phyloP scores from a whole-genome alignment of 306 rosid species.

The Psophocarpus tetragonolobus region DNA sequence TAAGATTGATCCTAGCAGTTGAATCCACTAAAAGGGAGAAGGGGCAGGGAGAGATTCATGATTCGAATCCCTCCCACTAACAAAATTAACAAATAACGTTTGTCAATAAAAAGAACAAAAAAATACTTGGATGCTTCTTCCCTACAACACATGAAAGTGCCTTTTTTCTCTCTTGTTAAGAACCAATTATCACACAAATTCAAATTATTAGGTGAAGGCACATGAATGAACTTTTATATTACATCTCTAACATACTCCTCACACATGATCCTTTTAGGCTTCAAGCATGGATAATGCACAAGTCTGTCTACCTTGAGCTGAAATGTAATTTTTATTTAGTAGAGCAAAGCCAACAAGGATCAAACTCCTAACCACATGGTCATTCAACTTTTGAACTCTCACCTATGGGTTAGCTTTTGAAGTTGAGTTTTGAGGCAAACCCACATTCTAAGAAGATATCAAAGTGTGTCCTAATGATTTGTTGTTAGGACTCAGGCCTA shows the following conservation, averaged over 20 bases:
- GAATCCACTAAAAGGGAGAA: too few species aligned
- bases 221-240: not conserved
- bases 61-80: too few species aligned
- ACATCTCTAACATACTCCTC: not conserved
- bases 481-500: too few species aligned
- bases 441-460: too few species aligned
- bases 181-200: not conserved
- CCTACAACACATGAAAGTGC: not conserved
- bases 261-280: not conserved
- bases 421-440: too few species aligned
- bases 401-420: too few species aligned
- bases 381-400: too few species aligned
- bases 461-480: too few species aligned
- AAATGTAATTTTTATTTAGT: not conserved
- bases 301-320: not conserved
- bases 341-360: not conserved
- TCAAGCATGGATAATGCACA: not conserved
- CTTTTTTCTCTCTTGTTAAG: not conserved
- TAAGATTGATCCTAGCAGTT: too few species aligned
- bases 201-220: not conserved
- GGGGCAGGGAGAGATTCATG: too few species aligned
- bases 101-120: too few species aligned
- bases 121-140: not conserved
- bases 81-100: too few species aligned
- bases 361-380: not conserved